Evolutionary conservation across 257 asterid species (phyloP).

Genomic region (Cynanchum wilfordii): DNA sequence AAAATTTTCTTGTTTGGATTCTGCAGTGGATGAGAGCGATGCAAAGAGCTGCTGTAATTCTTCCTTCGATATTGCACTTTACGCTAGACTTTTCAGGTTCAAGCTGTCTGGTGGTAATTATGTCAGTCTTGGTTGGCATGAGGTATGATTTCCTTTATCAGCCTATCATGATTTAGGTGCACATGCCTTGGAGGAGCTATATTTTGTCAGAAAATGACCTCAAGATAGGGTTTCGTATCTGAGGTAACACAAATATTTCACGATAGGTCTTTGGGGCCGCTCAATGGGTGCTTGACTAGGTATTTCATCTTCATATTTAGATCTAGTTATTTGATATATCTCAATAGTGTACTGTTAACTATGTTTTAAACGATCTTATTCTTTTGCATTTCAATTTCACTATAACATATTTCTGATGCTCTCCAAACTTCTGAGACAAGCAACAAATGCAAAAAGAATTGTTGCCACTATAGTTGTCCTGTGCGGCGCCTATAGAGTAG

Average conservation of each 20-base stretch:
- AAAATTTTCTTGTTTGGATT: constrained; percentile 12
- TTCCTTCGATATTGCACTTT: constrained; percentile 87
- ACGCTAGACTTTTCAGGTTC: constrained; percentile 96
- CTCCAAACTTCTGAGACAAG: not conserved
- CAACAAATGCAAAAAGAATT: not conserved
- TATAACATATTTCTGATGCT: not conserved
- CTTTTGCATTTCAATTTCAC: not conserved
- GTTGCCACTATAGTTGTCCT: not conserved
- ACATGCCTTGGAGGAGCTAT: constrained; percentile 11
- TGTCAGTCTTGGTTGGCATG: constrained; percentile 98
- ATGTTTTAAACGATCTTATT: not conserved
- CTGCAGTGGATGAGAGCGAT: constrained; percentile 99
- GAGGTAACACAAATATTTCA: constrained; percentile 64
- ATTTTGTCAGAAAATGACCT: constrained; percentile 77
- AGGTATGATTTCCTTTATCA: constrained; percentile 44
- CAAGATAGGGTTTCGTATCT: constrained; percentile 77
- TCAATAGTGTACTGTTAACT: not conserved
- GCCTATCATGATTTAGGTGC: constrained; percentile 11
- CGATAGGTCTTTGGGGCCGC: constrained; percentile 98
- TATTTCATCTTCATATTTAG: constrained; percentile 22
- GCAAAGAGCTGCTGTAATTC: constrained; percentile 94
- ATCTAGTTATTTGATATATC: constrained; percentile 1
- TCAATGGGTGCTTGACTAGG: constrained; percentile 99
- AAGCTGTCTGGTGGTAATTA: constrained; percentile 89
- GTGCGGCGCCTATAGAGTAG: too few species aligned